phyloP scores from a whole-genome alignment of 1,284 basidiomycete genomes.

The Ceraceosorus guamensis region DNA sequence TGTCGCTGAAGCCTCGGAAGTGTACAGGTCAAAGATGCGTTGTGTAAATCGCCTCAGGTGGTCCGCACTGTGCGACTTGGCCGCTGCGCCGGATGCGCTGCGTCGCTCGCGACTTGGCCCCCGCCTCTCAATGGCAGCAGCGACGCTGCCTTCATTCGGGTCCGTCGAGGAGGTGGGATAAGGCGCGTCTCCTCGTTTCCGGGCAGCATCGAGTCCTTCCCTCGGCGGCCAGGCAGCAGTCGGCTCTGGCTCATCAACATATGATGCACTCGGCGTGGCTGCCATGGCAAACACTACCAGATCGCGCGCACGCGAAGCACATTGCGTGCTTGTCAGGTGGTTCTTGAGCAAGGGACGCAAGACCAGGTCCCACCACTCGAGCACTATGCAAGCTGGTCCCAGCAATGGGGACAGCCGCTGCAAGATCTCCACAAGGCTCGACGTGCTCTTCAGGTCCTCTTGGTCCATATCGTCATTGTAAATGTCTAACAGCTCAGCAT shows the following conservation, averaged over 20 bases:
- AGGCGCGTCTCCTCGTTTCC: conserved; percentile 19
- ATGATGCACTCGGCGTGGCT: conserved; percentile 22
- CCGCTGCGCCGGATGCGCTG: background rate
- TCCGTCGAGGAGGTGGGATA: conserved; percentile 14
- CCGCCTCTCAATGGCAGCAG: background rate
- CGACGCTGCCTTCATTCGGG: too few relatives aligned
- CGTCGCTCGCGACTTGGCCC: background rate
- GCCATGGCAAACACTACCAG: conserved; percentile 35
- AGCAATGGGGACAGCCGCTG: conserved; percentile 24
- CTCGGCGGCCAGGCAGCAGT: conserved; percentile 21
- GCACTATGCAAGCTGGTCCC: conserved; percentile 20
- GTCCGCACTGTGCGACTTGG: conserved; percentile 8
- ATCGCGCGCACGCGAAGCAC: conserved; percentile 24
- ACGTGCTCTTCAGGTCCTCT: conserved; percentile 15
- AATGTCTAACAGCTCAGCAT: conserved; percentile 20
- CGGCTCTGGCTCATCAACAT: conserved; percentile 32
- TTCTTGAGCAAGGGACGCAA: conserved; percentile 36
- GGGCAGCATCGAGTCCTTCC: too few relatives aligned
- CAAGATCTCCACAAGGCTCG: conserved; percentile 28
- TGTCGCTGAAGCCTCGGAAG: conserved; percentile 21
- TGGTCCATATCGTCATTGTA: conserved; percentile 23
- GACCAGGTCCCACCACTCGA: conserved; percentile 42
- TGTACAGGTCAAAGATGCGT: conserved; percentile 38
- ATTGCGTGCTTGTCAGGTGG: conserved; percentile 16
- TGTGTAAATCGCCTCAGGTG: conserved; percentile 29